Evolutionary conservation across 1,284 basidiomycete genomes (phyloP).

Genomic region (Leucocoprinus gongylophorus): DNA sequence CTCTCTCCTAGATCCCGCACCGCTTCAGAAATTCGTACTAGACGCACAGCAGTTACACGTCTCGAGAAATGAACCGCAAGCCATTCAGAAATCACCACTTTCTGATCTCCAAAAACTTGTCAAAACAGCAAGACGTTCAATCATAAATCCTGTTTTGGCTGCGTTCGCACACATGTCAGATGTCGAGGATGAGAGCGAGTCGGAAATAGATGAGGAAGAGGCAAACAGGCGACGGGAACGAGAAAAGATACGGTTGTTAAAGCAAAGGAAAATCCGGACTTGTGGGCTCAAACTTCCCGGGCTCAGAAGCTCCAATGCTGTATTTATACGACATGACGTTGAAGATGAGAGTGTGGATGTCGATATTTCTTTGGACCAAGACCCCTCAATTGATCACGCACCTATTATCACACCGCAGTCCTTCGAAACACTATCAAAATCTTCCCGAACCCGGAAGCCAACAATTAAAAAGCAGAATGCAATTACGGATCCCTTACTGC

Average conservation of each 20-base stretch:
- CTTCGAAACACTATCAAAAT: not conserved
- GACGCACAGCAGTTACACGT: slow-evolving; percentile 31
- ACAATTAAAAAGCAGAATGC: not conserved
- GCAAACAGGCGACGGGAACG: slow-evolving; percentile 38
- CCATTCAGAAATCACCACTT: slow-evolving; percentile 30
- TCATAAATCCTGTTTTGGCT: slow-evolving; percentile 56
- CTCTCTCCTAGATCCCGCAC: slow-evolving; percentile 25
- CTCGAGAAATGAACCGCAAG: slow-evolving; percentile 32
- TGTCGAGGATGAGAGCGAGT: slow-evolving; percentile 34
- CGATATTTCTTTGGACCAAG: slow-evolving; percentile 37
- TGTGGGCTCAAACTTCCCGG: slow-evolving; percentile 29
- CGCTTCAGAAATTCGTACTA: slow-evolving; percentile 40
- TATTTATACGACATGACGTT: slow-evolving; percentile 48
- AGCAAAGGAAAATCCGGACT: slow-evolving; percentile 41
- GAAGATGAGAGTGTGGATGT: slow-evolving; percentile 56
- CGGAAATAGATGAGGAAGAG: slow-evolving; percentile 34
- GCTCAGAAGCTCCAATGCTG: slow-evolving; percentile 23
- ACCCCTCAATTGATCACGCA: not conserved
- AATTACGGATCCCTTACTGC: not conserved
- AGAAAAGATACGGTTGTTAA: slow-evolving; percentile 49
- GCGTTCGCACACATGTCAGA: slow-evolving; percentile 32
- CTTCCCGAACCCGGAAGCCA: not conserved
- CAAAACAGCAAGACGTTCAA: slow-evolving; percentile 40
- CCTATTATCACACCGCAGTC: not conserved
- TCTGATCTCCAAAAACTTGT: slow-evolving; percentile 61